Evolutionary conservation across 2,329 filamentous ascomycete genomes (phyloP).

Genomic region (Stagonosporopsis rhizophila): DNA sequence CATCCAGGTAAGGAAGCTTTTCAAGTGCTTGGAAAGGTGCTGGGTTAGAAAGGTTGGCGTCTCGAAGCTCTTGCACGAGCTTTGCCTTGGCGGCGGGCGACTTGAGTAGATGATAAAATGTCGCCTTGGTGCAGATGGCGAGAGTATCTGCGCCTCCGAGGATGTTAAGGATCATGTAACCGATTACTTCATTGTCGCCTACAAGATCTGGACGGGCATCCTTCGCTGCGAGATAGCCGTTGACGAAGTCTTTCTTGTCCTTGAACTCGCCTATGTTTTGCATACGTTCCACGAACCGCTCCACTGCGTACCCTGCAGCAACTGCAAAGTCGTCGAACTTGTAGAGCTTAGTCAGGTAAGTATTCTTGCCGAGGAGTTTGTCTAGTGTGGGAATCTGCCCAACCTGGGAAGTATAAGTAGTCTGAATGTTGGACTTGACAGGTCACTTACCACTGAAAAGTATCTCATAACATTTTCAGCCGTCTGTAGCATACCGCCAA

Average conservation of each 20-base stretch:
- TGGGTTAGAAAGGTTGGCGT: slow-evolving; percentile 26
- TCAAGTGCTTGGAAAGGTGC: slow-evolving; percentile 28
- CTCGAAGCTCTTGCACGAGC: slow-evolving; percentile 35
- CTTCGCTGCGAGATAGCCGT: slow-evolving; percentile 31
- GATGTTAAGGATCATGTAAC: slow-evolving; percentile 45
- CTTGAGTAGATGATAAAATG: slow-evolving; percentile 37
- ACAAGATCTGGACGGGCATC: slow-evolving; percentile 28
- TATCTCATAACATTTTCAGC: slow-evolving; percentile 44
- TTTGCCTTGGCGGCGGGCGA: slow-evolving; percentile 27
- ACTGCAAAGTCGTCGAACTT: slow-evolving; percentile 34
- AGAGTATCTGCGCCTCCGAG: slow-evolving; percentile 44
- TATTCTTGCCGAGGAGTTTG: slow-evolving; percentile 34
- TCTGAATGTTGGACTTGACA: too few relatives aligned
- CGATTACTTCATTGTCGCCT: slow-evolving; percentile 40
- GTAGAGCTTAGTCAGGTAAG: slow-evolving; percentile 27
- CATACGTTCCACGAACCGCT: slow-evolving; percentile 33
- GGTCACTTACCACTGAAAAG: slow-evolving; percentile 33
- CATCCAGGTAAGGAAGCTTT: slow-evolving; percentile 54
- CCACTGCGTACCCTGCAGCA: slow-evolving; percentile 28
- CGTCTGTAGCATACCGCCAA: slow-evolving; percentile 47
- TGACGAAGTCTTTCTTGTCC: slow-evolving; percentile 32
- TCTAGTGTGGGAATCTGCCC: slow-evolving; percentile 44
- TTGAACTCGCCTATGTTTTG: slow-evolving; percentile 24
- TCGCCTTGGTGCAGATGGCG: slow-evolving; percentile 33
- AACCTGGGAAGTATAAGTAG: slow-evolving; percentile 15